Conservation (phyloP, 1,284 basidiomycete species). For the Pyrrhoderma noxium region DNA sequence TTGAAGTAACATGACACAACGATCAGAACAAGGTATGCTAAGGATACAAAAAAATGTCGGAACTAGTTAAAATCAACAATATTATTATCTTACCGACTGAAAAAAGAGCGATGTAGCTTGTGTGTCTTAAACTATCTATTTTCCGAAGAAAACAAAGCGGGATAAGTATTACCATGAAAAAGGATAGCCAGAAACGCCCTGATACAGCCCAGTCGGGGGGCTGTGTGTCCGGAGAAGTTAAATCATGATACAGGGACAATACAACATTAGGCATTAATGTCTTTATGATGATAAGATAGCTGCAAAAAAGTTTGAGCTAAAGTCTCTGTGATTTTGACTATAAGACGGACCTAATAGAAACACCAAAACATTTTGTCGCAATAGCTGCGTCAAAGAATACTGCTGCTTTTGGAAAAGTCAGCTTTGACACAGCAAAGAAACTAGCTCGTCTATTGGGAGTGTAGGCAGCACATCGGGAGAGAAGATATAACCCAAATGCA, state of each 20-base stretch:
- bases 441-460: slow-evolving; percentile 72
- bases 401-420: slow-evolving; percentile 81
- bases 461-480: slow-evolving; percentile 80
- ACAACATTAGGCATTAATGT: slow-evolving; percentile 93
- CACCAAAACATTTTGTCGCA: slow-evolving; percentile 95
- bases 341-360: slow-evolving; percentile 74
- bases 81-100: slow-evolving; percentile 59
- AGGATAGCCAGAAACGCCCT: slow-evolving; percentile 75
- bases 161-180: slow-evolving; percentile 77
- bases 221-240: slow-evolving; percentile 55
- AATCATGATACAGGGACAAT: slow-evolving; percentile 70
- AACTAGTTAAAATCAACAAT: neutral
- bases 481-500: slow-evolving; percentile 84
- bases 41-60: slow-evolving; percentile 1
- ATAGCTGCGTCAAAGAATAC: slow-evolving; percentile 91
- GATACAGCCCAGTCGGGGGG: slow-evolving; percentile 72
- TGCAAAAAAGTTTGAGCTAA: slow-evolving; percentile 25
- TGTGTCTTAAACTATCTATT: slow-evolving; percentile 76
- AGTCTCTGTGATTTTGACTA: slow-evolving; percentile 3
- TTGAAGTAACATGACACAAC: slow-evolving; percentile 69
- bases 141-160: slow-evolving; percentile 85
- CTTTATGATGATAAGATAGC: slow-evolving; percentile 93
- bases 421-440: slow-evolving; percentile 79
- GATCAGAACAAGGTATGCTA: slow-evolving; percentile 69
- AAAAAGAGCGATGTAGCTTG: slow-evolving; percentile 82